A percentile compares a stretch with the other conserved stretches of the same genome.
These are phyloP conservation scores for Pulveroboletus sp. DNA, from an alignment of 768 basidiomycete species.

Conservation along the genomic window DNA sequence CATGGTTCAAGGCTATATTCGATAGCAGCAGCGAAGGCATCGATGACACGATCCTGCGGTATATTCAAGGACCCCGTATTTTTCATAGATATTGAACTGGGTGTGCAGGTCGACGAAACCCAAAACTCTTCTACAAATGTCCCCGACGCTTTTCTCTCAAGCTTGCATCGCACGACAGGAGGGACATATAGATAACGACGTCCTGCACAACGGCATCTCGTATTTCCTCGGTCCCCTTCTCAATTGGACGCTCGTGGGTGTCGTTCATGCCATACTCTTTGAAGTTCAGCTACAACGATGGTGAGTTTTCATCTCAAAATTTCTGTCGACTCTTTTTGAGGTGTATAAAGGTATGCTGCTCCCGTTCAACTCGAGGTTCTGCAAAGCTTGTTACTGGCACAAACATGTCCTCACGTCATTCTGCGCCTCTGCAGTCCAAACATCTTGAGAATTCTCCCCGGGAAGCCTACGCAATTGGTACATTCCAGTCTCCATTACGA, in stretches of 20 bases:
- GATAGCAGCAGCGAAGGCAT: constrained; percentile 77
- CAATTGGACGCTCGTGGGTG: constrained; percentile 76
- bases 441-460: constrained; percentile 45
- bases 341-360: constrained; percentile 40
- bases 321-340: background rate
- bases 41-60: constrained; percentile 74
- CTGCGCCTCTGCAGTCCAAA: constrained; percentile 56
- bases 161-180: constrained; percentile 49
- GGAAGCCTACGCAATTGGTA: constrained; percentile 34
- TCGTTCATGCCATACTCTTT: constrained; percentile 57
- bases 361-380: constrained; percentile 59
- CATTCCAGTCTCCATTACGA: constrained; percentile 33
- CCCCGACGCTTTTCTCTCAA: constrained; percentile 60
- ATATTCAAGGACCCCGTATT: constrained; percentile 4
- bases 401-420: constrained; percentile 64
- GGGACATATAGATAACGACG: constrained; percentile 62
- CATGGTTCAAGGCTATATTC: constrained; percentile 78
- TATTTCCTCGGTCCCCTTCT: constrained; percentile 73
- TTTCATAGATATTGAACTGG: background rate
- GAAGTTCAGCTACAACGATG: constrained; percentile 56
- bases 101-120: constrained; percentile 63
- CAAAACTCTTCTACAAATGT: constrained; percentile 60
- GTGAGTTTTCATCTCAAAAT: constrained; percentile 35
- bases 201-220: constrained; percentile 67
- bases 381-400: constrained; percentile 59